Conservation (phyloP, 345 rosid species). For the Streptanthus diversifolius region DNA sequence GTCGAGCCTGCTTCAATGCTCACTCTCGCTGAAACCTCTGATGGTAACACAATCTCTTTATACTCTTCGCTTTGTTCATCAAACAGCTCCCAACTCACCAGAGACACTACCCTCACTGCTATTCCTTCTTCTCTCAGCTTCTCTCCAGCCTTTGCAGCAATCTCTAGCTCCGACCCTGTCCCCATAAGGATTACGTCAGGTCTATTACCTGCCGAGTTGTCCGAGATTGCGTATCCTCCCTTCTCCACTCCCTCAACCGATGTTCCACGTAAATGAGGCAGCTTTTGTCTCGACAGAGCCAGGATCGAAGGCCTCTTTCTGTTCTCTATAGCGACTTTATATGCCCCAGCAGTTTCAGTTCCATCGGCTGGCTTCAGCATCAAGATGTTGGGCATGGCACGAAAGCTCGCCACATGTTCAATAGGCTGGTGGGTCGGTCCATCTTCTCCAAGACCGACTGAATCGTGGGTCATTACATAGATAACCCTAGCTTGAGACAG, state of each 20-base stretch:
- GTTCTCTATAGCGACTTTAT: slow-evolving; percentile 66
- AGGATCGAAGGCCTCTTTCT: slow-evolving; percentile 78
- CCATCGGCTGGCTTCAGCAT: slow-evolving; percentile 98
- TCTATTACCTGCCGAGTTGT: slow-evolving; percentile 75
- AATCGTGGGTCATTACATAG: slow-evolving; percentile 94
- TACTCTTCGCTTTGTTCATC: slow-evolving; percentile 62
- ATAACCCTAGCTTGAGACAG: slow-evolving; percentile 80
- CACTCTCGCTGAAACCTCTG: slow-evolving; percentile 61
- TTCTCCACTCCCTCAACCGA: slow-evolving; percentile 78
- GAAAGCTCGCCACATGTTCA: slow-evolving; percentile 95
- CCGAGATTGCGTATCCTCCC: slow-evolving; percentile 83
- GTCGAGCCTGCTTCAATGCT: slow-evolving; percentile 83
- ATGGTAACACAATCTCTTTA: slow-evolving; percentile 73
- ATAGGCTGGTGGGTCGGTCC: slow-evolving; percentile 97
- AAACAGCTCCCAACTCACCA: slow-evolving; percentile 85
- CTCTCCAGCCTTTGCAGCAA: slow-evolving; percentile 72
- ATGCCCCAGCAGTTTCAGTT: slow-evolving; percentile 88
- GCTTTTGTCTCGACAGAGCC: slow-evolving; percentile 87
- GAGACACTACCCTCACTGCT: slow-evolving; percentile 78
- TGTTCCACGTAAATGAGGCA: slow-evolving; percentile 71
- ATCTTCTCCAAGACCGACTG: slow-evolving; percentile 96
- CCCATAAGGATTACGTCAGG: slow-evolving; percentile 82
- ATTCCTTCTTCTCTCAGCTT: slow-evolving; percentile 82
- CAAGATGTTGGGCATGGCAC: slow-evolving; percentile 89
- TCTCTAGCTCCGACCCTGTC: slow-evolving; percentile 87